phyloP scores from a whole-genome alignment of 2,329 filamentous ascomycete genomes.

The Tympanopsis confertula region DNA sequence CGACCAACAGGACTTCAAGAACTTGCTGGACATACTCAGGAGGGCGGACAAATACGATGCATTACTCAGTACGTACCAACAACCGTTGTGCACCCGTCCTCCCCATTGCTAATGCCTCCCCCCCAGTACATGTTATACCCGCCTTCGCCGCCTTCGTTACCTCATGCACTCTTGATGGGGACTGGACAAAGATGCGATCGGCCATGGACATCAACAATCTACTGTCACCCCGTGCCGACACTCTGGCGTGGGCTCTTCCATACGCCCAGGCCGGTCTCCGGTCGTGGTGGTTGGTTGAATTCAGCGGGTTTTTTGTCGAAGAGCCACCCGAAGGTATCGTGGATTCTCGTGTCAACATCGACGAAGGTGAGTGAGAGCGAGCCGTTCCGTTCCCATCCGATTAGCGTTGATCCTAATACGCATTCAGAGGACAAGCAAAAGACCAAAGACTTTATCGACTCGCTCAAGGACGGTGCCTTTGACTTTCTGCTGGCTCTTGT shows the following conservation, averaged over 20 bases:
- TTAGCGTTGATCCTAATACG: slow-evolving; percentile 3
- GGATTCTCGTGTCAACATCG: slow-evolving; percentile 50
- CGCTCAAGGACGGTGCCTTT: slow-evolving; percentile 78
- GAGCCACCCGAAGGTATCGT: slow-evolving; percentile 44
- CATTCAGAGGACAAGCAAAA: slow-evolving; percentile 54
- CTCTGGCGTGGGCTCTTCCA: slow-evolving; percentile 59
- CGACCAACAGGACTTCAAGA: slow-evolving; percentile 59
- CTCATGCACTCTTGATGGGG: slow-evolving; percentile 68
- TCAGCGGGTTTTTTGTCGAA: slow-evolving; percentile 80
- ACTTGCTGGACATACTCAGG: slow-evolving; percentile 57
- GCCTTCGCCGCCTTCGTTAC: slow-evolving; percentile 66
- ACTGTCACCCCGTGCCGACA: slow-evolving; percentile 49
- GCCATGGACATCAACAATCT: slow-evolving; percentile 59
- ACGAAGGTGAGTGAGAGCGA: slow-evolving; percentile 28
- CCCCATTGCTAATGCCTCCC: slow-evolving; percentile 13
- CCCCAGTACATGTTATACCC: slow-evolving; percentile 71
- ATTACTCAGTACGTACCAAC: slow-evolving; percentile 27
- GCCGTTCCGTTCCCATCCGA: not conserved
- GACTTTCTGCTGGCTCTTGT: slow-evolving; percentile 82
- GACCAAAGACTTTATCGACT: slow-evolving; percentile 62
- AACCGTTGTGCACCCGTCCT: not conserved
- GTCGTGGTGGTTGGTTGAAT: slow-evolving; percentile 85
- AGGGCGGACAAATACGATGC: slow-evolving; percentile 68
- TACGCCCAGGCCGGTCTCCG: slow-evolving; percentile 69
- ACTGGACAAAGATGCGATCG: slow-evolving; percentile 52